A percentile compares a stretch with the other conserved stretches of the same genome.
Conservation (phyloP, 306 rosid genomes). For the Cucurbita ficifolia region DNA sequence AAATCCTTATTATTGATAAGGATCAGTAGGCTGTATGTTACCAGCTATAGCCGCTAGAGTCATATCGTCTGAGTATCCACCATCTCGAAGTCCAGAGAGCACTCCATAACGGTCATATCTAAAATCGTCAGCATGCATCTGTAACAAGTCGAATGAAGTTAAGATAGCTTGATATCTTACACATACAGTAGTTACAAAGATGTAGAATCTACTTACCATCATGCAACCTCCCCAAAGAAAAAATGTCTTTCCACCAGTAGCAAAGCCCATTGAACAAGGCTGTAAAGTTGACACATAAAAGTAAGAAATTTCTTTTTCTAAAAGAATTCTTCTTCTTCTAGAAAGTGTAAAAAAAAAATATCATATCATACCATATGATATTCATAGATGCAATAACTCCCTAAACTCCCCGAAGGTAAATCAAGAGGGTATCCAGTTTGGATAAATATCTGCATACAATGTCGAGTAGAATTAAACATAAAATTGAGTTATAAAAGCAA, state of each 20-base stretch:
- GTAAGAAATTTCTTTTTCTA: not conserved
- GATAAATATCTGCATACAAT: conserved; percentile 69
- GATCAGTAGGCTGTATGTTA: conserved; percentile 12
- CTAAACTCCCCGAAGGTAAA: conserved; percentile 94
- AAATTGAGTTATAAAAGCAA: conserved; percentile 3
- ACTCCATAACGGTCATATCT: conserved; percentile 65
- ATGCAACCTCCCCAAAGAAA: conserved; percentile 99
- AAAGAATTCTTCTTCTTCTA: not conserved
- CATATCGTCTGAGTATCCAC: conserved; percentile 99
- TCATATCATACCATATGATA: conserved; percentile 71
- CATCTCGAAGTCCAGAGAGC: conserved; percentile 66
- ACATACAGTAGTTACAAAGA: conserved; percentile 2
- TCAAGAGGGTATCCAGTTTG: conserved; percentile 99
- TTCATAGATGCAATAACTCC: conserved; percentile 97
- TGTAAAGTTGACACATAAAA: conserved; percentile 14
- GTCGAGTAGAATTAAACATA: conserved; percentile 16
- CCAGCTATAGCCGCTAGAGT: conserved; percentile 95
- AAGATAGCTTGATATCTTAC: not conserved
- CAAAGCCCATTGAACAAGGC: conserved; percentile 99
- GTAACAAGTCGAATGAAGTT: conserved; percentile 20
- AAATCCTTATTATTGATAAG: not conserved
- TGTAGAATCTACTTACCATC: conserved; percentile 64
- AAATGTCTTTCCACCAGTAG: conserved; percentile 97
- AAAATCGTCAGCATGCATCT: conserved; percentile 97
- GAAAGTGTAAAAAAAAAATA: not conserved